Base-by-base conservation (phyloP, 2,329 filamentous ascomycete genomes). In the Calonectria pauciramosa region DNA sequence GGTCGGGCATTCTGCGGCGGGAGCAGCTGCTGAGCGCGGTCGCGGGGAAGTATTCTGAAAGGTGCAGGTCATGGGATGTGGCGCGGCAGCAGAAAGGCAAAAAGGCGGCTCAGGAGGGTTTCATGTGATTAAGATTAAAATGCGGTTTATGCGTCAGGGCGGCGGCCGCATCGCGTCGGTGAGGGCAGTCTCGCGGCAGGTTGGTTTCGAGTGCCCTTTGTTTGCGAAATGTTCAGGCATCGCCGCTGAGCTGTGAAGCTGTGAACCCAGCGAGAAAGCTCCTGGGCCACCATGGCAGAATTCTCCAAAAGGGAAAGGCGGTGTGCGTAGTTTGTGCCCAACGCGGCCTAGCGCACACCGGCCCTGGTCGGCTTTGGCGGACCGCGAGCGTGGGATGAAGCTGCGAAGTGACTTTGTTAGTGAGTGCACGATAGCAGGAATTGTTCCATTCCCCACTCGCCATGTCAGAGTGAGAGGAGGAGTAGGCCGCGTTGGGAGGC, bases 1-100 rank as follows among this genome's bases (percentile, higher is more conserved):
- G 70, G 64, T 79, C 76, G 68, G 80, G 72, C 83, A 84, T 84
- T 4, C 32, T 70, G 77, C 72, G 71, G 68, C 73, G 70, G 66
- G 41, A 49, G 70, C 73, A 70, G 68, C 32, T 52, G 71, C 44
- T 63, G 63, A 75, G 77, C 70, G 77, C 78, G 75, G 75, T 73
- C 67, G 69, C 67, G 65, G 72, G 71, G 74, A 68, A 69, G 47
- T 73, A 28, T 41, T 63, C 16, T 74, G 74, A 60, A 64, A 69
- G 68, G 28, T 75, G 73, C 78, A 68, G 66, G 75, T 34, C 68
- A 71, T 71, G 56, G 44, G 60, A 63, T 52, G 68, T 67, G 68
- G 63, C 44, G 63, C 68, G 68, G 47, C 68, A 49, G 51, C 63
- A 47, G 51, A 67, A 47, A 68, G 38, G 34, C 36, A 28, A 63